A percentile compares a stretch with the other conserved stretches of the same genome.
phyloP scores from a whole-genome alignment of 1,284 basidiomycete genomes.

The Ganoderma lucidum region DNA sequence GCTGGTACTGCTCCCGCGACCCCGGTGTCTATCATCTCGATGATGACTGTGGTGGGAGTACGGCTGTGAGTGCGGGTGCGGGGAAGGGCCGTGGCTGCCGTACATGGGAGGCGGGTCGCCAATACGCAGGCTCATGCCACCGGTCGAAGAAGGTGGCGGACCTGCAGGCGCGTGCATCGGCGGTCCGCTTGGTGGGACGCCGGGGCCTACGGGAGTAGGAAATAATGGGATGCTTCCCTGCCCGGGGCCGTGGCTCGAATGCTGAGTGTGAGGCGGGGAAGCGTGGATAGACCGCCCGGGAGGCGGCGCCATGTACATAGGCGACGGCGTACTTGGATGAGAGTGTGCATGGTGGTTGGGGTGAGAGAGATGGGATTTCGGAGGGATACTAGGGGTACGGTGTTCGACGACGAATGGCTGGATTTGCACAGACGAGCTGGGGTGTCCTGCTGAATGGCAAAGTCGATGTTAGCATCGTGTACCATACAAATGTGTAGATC shows the following conservation, averaged over 20 bases:
- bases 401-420: constrained; percentile 33
- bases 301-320: constrained; percentile 41
- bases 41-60: constrained; percentile 27
- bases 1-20: constrained; percentile 29
- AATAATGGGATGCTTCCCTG: constrained; percentile 36
- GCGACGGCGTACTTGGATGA: constrained; percentile 33
- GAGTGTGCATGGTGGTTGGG: constrained; percentile 29
- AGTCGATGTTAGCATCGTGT: neutral
- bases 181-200: constrained; percentile 29
- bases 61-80: constrained; percentile 22
- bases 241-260: constrained; percentile 29
- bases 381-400: constrained; percentile 22
- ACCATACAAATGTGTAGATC: neutral
- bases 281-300: constrained; percentile 22
- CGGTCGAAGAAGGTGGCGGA: constrained; percentile 17
- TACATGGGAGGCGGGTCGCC: constrained; percentile 43
- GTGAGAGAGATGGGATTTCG: constrained; percentile 4
- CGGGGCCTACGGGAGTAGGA: constrained; percentile 38
- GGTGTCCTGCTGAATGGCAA: constrained; percentile 12
- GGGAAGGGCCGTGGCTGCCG: constrained; percentile 28
- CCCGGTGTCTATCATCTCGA: constrained; percentile 24
- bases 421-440: constrained; percentile 21
- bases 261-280: constrained; percentile 27
- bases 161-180: constrained; percentile 26
- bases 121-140: constrained; percentile 28